These are phyloP conservation scores for Tetrahymena thermophila DNA, from an alignment of 73 alveolate species.

Conservation along the genomic window DNA sequence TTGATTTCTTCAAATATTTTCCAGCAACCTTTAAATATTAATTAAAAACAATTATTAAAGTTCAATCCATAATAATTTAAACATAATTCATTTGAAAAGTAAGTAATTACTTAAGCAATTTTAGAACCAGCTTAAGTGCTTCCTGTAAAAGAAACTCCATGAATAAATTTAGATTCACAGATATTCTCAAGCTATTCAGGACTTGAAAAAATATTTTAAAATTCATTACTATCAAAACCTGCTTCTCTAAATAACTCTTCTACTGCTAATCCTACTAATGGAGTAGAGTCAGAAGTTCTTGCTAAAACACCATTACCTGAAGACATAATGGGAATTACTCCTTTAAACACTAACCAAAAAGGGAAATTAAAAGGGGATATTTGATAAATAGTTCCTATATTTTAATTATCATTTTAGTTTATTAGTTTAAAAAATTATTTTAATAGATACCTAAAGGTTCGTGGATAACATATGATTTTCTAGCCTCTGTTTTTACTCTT, in stretches of 20 bases:
- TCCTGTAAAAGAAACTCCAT: constrained; percentile 78
- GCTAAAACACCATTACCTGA: constrained; percentile 67
- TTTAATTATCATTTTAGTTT: background rate
- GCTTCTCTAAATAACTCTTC: constrained; percentile 58
- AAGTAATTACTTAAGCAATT: constrained; percentile 34
- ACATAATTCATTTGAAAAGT: too few species aligned
- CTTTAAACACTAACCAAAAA: constrained; percentile 67
- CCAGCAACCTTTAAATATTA: constrained; percentile 37
- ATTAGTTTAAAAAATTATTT: background rate
- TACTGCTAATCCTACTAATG: constrained; percentile 46
- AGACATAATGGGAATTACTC: constrained; percentile 48
- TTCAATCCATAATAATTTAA: too few species aligned
- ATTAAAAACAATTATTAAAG: background rate
- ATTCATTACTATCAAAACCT: constrained; percentile 53
- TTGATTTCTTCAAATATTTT: constrained; percentile 53
- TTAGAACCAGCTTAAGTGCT: constrained; percentile 62
- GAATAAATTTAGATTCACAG: constrained; percentile 39
- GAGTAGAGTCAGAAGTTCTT: constrained; percentile 58
- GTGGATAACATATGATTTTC: constrained; percentile 39
- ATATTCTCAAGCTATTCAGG: constrained; percentile 45
- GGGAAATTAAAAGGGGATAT: constrained; percentile 84
- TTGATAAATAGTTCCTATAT: constrained; percentile 57
- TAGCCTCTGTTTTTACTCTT: constrained; percentile 48
- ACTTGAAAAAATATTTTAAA: constrained; percentile 47
- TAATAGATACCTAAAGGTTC: constrained; percentile 36